Base-by-base conservation (phyloP, 345 rosid genomes). In the Moringa oleifera region DNA sequence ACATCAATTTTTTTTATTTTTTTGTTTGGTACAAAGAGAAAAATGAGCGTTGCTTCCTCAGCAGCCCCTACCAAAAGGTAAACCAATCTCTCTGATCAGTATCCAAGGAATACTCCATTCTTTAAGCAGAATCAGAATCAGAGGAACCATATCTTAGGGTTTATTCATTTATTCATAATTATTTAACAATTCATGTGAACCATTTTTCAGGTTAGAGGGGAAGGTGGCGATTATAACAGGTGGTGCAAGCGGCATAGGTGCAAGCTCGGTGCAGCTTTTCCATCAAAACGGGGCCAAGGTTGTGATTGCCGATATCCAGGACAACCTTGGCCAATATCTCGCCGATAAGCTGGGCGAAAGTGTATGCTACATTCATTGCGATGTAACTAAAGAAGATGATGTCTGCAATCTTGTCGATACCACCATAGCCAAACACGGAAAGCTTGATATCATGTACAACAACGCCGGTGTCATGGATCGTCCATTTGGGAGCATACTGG, bases 191-290 rank as follows among this genome's bases (percentile, higher is more conserved):
- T n/a, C n/a, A n/a, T n/a, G n/a, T n/a, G n/a, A n/a, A n/a, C n/a
- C n/a, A n/a, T n/a, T n/a, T n/a, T n/a, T n/a, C 23, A 87, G 95
- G 79, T 65, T 87, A 76, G 87, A 78, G 19, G 95, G 87, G 10
- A 87, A 87, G 74, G 85, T 87, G 25, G 94, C 85, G 12, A 67
- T 87, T 55, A 73, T 87, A 59, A 87, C 90, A 4, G 90, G 94
- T 5, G 88, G 73, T 23, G 90, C 90, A 2, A 85, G 95, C 19
- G 95, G 90, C 23, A 87, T 87, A 53, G 95, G 95, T 6, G 88
- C 78, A 57, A 82, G 69, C 55, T 77, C 88, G 9, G 86, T 64
- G 63, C 70, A 80, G 53, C 51, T 87, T 22, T 87, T 87, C 36
- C 75, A 57, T 0, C 72, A 83, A 25, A 61, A 83, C 3, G 95